Evolutionary conservation across 805 yeast genomes (phyloP).

Genomic region (Zygoascus ofunaensis): DNA sequence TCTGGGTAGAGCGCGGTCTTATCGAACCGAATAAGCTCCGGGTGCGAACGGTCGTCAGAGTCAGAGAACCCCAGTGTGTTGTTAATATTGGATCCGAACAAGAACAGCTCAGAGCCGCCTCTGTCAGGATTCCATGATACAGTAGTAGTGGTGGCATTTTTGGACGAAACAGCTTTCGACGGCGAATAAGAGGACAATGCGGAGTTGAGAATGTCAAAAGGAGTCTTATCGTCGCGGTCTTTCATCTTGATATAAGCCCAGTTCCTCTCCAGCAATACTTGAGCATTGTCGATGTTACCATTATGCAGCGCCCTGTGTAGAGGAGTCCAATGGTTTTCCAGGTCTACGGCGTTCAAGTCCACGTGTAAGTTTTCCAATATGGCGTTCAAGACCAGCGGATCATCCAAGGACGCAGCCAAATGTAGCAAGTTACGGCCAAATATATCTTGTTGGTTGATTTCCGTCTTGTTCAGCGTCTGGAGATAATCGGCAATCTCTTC

Average conservation of each 20-base stretch:
- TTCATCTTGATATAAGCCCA: conserved; percentile 40
- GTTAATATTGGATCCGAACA: conserved; percentile 56
- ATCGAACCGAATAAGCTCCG: conserved; percentile 30
- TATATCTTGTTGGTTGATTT: conserved; percentile 42
- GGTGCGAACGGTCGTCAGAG: conserved; percentile 42
- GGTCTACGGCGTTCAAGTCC: conserved; percentile 44
- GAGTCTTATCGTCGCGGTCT: conserved; percentile 65
- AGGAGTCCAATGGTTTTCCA: conserved; percentile 75
- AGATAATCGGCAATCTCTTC: conserved; percentile 5
- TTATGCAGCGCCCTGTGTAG: conserved; percentile 60
- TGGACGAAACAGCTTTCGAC: neutral
- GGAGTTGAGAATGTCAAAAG: conserved; percentile 51
- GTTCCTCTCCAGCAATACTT: conserved; percentile 31
- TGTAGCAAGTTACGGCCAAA: conserved; percentile 47
- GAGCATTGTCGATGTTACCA: conserved; percentile 49
- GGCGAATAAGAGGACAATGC: conserved; percentile 6
- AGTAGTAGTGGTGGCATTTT: neutral
- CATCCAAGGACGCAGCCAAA: conserved; percentile 26
- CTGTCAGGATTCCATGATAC: neutral
- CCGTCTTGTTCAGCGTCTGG: conserved; percentile 7
- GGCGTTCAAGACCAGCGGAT: conserved; percentile 27
- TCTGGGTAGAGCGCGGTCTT: neutral
- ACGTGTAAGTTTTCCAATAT: conserved; percentile 42
- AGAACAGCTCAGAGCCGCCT: conserved; percentile 41
- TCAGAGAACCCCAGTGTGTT: conserved; percentile 61